A percentile compares a stretch with the other conserved stretches of the same genome.
Evolutionary conservation across 192 early-diverging fungal species (phyloP).

Genomic region (Mortierella hygrophila): DNA sequence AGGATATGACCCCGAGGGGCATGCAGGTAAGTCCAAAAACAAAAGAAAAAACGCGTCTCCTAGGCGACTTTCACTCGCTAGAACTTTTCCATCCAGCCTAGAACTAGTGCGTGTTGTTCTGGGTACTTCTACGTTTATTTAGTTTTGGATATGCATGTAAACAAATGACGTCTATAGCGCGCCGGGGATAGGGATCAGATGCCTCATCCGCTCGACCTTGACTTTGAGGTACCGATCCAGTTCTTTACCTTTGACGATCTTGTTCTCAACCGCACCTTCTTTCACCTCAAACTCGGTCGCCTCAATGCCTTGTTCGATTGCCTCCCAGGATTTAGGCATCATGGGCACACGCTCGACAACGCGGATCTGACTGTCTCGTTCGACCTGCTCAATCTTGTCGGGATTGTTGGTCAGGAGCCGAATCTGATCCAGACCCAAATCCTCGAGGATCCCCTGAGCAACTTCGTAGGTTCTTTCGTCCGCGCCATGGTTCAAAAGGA

Average conservation of each 20-base stretch:
- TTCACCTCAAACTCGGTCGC: constrained; percentile 36
- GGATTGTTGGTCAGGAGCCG: constrained; percentile 96
- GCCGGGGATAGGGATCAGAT: constrained; percentile 81
- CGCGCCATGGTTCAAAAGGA: constrained; percentile 89
- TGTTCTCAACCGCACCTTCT: constrained; percentile 46
- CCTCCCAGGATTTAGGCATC: constrained; percentile 89
- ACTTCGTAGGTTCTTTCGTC: constrained; percentile 94
- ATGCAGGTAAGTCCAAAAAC: not conserved
- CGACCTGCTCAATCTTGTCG: constrained; percentile 89
- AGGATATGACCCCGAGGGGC: too few species aligned
- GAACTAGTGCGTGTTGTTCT: too few species aligned
- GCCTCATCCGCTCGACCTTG: constrained; percentile 93
- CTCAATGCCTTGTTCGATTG: constrained; percentile 22
- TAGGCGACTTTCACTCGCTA: too few species aligned
- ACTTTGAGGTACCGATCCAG: constrained; percentile 88
- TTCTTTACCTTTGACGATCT: constrained; percentile 61
- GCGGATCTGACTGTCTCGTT: constrained; percentile 68
- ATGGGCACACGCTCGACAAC: constrained; percentile 89
- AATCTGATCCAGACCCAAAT: constrained; percentile 77
- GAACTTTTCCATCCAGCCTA: too few species aligned
- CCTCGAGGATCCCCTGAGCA: constrained; percentile 87
- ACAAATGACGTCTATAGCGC: not conserved
- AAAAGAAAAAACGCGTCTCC: not conserved
- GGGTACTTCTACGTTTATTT: not conserved
- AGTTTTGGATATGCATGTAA: not conserved